A percentile compares a stretch with the other conserved stretches of the same genome.
Conservation (phyloP, 1,284 basidiomycete genomes). For the Ustilago nuda region DNA sequence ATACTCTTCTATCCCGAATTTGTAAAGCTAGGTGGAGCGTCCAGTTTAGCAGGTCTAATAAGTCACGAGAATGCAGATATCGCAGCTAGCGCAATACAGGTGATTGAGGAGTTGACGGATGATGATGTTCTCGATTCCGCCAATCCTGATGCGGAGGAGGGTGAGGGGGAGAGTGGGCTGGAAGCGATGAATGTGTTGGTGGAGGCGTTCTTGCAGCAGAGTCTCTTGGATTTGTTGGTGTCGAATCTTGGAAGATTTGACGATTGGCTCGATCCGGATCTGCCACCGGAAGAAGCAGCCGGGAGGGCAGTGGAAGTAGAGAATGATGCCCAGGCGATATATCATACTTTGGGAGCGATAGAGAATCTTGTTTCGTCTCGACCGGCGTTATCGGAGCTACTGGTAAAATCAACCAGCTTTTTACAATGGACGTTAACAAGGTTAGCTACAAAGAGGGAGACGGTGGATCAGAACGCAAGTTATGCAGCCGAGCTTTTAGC, state of each 20-base stretch:
- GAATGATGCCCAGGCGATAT: constrained; percentile 58
- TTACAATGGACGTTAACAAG: constrained; percentile 82
- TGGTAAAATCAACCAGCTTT: constrained; percentile 80
- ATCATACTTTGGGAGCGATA: constrained; percentile 76
- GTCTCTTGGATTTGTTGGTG: constrained; percentile 87
- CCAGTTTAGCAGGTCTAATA: constrained; percentile 82
- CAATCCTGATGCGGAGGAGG: constrained; percentile 72
- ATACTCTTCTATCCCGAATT: constrained; percentile 88
- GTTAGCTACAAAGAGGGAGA: constrained; percentile 68
- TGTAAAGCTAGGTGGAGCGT: constrained; percentile 79
- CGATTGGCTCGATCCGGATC: constrained; percentile 28
- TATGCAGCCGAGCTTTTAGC: constrained; percentile 77
- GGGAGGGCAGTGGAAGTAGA: constrained; percentile 37
- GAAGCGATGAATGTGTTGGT: constrained; percentile 39
- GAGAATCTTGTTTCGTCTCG: constrained; percentile 91
- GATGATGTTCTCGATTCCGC: constrained; percentile 89
- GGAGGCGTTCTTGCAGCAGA: constrained; percentile 75
- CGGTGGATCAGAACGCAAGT: constrained; percentile 67
- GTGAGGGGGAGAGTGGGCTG: constrained; percentile 3
- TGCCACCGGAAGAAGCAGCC: constrained; percentile 22
- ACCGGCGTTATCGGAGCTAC: constrained; percentile 75
- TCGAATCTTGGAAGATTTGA: constrained; percentile 77
- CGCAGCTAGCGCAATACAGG: constrained; percentile 53
- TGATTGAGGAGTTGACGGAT: constrained; percentile 90
- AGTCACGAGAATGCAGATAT: constrained; percentile 69